Conservation (phyloP, 257 asterid genomes). For the Solanum infundibuliforme region DNA sequence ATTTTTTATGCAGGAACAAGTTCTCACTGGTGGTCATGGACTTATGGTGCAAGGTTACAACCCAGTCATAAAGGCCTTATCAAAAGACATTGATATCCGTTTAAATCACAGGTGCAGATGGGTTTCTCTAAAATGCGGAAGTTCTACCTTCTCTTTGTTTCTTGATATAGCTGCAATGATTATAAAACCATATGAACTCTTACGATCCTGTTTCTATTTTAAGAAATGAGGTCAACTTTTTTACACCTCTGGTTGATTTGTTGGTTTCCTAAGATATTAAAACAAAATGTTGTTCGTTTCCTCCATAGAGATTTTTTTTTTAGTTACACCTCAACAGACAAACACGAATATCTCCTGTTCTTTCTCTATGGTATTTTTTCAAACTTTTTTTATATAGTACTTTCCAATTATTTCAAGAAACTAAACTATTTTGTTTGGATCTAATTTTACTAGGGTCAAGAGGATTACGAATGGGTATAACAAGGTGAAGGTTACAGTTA, state of each 20-base stretch:
- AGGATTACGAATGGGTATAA: conserved; percentile 51
- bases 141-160: not conserved
- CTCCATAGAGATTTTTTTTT: not conserved
- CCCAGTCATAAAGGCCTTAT: conserved; percentile 68
- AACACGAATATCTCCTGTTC: not conserved
- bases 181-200: not conserved
- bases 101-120: conserved; percentile 70
- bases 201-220: not conserved
- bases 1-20: conserved; percentile 59
- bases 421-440: not conserved
- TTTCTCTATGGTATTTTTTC: not conserved
- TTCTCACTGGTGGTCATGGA: conserved; percentile 98
- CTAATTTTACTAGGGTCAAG: conserved; percentile 43
- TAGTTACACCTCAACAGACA: not conserved
- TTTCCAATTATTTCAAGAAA: not conserved
- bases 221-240: not conserved
- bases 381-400: not conserved
- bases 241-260: not conserved
- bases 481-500: conserved; percentile 59
- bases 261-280: not conserved
- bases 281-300: not conserved
- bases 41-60: conserved; percentile 95
- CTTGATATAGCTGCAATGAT: not conserved
- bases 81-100: conserved; percentile 75
- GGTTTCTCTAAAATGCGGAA: not conserved